A percentile compares a stretch with the other conserved stretches of the same genome.
These are phyloP conservation scores for Solanum paucissectum DNA, from an alignment of 257 asterid species.

Conservation along the genomic window DNA sequence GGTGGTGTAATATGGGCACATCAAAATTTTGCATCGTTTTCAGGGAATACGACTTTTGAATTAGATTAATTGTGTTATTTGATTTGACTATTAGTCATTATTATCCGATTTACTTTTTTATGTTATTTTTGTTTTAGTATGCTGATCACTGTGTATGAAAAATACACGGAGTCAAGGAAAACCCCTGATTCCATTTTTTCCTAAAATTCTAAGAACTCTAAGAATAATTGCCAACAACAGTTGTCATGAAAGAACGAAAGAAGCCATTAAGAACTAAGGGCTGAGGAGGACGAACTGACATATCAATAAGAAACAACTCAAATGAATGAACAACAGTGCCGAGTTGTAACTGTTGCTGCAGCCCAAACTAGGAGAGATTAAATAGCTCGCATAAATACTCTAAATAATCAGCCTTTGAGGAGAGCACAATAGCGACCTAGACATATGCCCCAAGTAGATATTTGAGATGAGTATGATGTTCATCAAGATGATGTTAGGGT, in stretches of 20 bases:
- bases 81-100: no score
- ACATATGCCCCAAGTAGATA: background rate
- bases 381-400: background rate
- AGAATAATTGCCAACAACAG: background rate
- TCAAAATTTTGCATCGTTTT: no score
- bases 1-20: no score
- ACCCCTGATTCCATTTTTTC: background rate
- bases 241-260: background rate
- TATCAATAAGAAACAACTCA: background rate
- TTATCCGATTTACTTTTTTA: no score
- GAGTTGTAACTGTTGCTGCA: background rate
- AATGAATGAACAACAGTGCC: background rate
- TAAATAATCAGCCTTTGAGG: background rate
- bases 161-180: background rate
- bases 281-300: background rate
- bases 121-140: no score
- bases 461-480: background rate
- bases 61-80: no score
- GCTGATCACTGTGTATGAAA: no score
- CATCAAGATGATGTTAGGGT: background rate
- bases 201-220: background rate
- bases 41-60: no score
- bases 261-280: background rate
- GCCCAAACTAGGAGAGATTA: background rate
- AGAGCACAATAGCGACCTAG: background rate